Evolutionary conservation across 2,329 filamentous ascomycete genomes (phyloP).

Genomic region (Fusarium transvaalense): DNA sequence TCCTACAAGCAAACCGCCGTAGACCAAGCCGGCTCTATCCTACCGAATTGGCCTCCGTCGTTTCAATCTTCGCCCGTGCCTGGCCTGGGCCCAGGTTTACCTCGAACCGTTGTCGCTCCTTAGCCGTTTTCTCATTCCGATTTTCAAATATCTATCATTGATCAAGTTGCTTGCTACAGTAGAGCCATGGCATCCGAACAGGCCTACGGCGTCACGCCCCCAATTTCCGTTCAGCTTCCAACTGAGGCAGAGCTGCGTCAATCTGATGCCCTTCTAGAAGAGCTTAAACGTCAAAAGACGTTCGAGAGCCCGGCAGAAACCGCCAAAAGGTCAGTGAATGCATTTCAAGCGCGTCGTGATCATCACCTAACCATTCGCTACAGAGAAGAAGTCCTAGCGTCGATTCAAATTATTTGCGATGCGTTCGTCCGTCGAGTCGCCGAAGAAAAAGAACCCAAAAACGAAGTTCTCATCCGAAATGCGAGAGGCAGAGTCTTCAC

Average conservation of each 20-base stretch:
- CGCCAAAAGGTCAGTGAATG: conserved; percentile 74
- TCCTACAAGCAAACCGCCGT: conserved; percentile 3
- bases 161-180: conserved; percentile 12
- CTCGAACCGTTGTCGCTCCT: neutral
- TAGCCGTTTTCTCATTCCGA: conserved; percentile 4
- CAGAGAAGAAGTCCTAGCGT: conserved; percentile 71
- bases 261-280: conserved; percentile 83
- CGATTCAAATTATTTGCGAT: conserved; percentile 82
- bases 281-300: conserved; percentile 89
- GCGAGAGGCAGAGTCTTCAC: conserved; percentile 95
- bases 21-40: conserved; percentile 5
- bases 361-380: conserved; percentile 17
- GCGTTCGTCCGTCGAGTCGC: conserved; percentile 90
- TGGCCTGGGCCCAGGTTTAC: neutral
- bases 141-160: conserved; percentile 9
- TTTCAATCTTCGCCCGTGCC: conserved; percentile 2
- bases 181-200: conserved; percentile 55
- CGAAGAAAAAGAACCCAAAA: conserved; percentile 75
- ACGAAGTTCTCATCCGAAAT: conserved; percentile 81
- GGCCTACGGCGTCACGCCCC: conserved; percentile 78
- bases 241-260: conserved; percentile 81
- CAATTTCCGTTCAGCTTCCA: conserved; percentile 82
- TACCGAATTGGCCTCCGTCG: neutral
- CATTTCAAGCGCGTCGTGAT: neutral
- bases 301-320: conserved; percentile 89